Percentiles rank a stretch among this genome's conserved stretches.
These are phyloP conservation scores for Ustanciosporium gigantosporum DNA, from an alignment of 1,284 basidiomycete species.

Conservation along the genomic window DNA sequence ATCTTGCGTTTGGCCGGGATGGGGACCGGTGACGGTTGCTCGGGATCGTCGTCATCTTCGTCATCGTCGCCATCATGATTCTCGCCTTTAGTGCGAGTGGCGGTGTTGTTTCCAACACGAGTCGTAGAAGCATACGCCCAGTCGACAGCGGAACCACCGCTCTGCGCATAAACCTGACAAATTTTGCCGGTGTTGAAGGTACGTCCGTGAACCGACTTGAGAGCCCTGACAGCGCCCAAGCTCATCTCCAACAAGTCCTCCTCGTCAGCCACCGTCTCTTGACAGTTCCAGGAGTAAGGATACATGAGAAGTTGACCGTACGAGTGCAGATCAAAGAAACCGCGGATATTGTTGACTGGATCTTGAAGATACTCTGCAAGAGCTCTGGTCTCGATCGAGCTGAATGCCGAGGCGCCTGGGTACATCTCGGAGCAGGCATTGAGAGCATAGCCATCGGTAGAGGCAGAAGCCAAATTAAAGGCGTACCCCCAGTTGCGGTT, in stretches of 20 bases:
- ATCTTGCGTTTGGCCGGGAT: conserved; percentile 50
- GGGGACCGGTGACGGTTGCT: not conserved
- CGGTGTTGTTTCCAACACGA: not conserved
- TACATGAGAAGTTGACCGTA: conserved; percentile 74
- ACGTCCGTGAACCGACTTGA: conserved; percentile 68
- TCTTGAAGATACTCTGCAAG: conserved; percentile 70
- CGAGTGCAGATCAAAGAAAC: conserved; percentile 76
- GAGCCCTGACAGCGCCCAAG: conserved; percentile 71
- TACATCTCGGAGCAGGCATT: conserved; percentile 31
- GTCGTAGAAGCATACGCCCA: conserved; percentile 66
- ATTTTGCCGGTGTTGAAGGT: conserved; percentile 69
- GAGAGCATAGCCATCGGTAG: conserved; percentile 67
- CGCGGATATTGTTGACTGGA: conserved; percentile 65
- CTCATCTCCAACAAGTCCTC: conserved; percentile 81
- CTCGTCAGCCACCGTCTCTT: conserved; percentile 71
- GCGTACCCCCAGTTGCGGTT: conserved; percentile 68
- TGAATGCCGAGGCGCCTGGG: conserved; percentile 62
- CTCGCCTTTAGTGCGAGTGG: conserved; percentile 73
- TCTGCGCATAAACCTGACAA: conserved; percentile 65
- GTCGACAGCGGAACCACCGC: conserved; percentile 67
- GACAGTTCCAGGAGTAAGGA: conserved; percentile 77
- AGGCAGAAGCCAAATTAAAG: conserved; percentile 69
- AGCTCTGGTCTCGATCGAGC: conserved; percentile 75
- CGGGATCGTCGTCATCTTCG: not conserved
- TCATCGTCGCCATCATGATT: not conserved